These are phyloP conservation scores for Cytidiella melzeri DNA, from an alignment of 768 basidiomycete genomes.

Conservation along the genomic window DNA sequence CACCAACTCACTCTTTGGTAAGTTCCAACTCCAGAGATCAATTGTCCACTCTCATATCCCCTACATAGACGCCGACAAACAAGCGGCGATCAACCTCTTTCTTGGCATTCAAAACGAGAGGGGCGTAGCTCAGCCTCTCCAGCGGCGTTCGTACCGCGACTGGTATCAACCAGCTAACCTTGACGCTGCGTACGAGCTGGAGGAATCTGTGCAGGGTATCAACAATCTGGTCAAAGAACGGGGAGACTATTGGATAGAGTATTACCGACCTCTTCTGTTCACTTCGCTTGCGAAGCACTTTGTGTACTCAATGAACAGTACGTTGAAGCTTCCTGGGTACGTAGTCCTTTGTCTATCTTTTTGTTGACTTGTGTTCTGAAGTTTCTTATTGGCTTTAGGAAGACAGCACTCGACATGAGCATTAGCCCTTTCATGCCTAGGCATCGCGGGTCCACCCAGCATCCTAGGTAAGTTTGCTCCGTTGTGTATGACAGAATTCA, in stretches of 20 bases:
- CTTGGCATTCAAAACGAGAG: conserved; percentile 61
- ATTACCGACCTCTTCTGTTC: conserved; percentile 80
- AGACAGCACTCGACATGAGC: conserved; percentile 50
- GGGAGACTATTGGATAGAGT: conserved; percentile 84
- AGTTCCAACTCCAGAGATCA: conserved; percentile 8
- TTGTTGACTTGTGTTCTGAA: background rate
- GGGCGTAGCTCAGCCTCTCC: conserved; percentile 40
- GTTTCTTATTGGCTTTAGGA: background rate
- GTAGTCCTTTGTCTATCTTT: conserved; percentile 17
- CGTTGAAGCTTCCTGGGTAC: conserved; percentile 75
- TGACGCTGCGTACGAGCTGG: conserved; percentile 56
- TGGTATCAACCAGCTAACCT: conserved; percentile 81
- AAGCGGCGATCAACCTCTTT: conserved; percentile 96
- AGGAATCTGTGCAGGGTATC: conserved; percentile 60
- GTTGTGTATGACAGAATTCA: background rate
- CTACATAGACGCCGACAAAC: conserved; percentile 85
- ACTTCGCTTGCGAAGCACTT: conserved; percentile 86
- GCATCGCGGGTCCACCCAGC: conserved; percentile 31
- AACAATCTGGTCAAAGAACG: conserved; percentile 49
- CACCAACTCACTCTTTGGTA: conserved; percentile 87
- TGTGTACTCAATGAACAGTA: conserved; percentile 90
- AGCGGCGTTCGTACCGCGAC: conserved; percentile 69
- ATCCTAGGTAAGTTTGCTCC: conserved; percentile 29
- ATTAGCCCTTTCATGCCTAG: conserved; percentile 74
- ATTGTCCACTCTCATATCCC: background rate